Conservation (phyloP, 805 yeast species). For the Sugiyamaella americana region DNA sequence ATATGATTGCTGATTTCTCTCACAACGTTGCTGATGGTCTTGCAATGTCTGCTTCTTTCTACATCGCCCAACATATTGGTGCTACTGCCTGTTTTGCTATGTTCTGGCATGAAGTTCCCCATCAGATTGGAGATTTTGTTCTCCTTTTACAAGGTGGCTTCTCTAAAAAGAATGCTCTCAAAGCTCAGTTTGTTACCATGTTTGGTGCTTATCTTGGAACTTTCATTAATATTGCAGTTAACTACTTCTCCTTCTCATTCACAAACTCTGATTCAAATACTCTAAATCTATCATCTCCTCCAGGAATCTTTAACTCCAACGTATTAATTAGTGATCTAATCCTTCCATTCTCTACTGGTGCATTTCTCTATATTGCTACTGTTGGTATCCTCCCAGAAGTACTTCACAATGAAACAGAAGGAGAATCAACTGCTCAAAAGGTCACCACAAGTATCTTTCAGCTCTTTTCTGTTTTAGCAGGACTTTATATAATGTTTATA, state of each 20-base stretch:
- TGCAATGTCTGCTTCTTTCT: slow-evolving; percentile 67
- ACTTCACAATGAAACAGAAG: slow-evolving; percentile 38
- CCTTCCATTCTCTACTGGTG: slow-evolving; percentile 72
- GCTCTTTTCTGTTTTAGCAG: slow-evolving; percentile 44
- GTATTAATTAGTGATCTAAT: slow-evolving; percentile 48
- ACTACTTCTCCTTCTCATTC: slow-evolving; percentile 25
- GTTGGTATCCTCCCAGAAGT: slow-evolving; percentile 74
- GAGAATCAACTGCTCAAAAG: slow-evolving; percentile 30
- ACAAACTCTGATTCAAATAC: background rate
- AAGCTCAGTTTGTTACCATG: slow-evolving; percentile 61
- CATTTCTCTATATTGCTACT: slow-evolving; percentile 64
- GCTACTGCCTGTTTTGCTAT: slow-evolving; percentile 66
- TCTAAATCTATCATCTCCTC: slow-evolving; percentile 9
- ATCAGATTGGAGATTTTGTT: slow-evolving; percentile 77
- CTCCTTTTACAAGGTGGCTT: slow-evolving; percentile 63
- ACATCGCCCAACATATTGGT: slow-evolving; percentile 53
- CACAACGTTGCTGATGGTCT: slow-evolving; percentile 77
- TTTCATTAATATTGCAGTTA: slow-evolving; percentile 53
- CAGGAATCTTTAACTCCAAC: slow-evolving; percentile 46
- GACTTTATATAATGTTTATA: slow-evolving; percentile 51
- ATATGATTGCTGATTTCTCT: slow-evolving; percentile 61
- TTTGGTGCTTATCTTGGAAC: slow-evolving; percentile 63
- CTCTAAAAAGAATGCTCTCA: slow-evolving; percentile 58
- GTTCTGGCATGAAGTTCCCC: slow-evolving; percentile 73
- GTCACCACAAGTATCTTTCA: slow-evolving; percentile 39